Percentiles rank a stretch among this genome's conserved stretches.
Conservation (phyloP, 2,329 filamentous ascomycete species). For the Fusarium albidum region DNA sequence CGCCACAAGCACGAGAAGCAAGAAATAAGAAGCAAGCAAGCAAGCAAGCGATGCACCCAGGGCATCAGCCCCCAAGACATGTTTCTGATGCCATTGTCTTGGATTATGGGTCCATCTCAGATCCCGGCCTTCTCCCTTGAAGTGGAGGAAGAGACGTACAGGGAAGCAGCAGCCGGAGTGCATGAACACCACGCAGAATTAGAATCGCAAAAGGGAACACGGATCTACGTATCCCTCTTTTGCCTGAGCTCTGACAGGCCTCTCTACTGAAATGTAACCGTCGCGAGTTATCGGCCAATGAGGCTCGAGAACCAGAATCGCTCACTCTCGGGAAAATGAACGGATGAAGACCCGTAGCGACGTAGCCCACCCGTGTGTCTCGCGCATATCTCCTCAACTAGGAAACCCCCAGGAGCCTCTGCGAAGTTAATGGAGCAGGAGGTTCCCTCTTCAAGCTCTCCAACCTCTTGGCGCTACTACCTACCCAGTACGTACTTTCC, state of each 20-base stretch:
- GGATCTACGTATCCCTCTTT: slow-evolving; percentile 1
- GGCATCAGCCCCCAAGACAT: slow-evolving; percentile 15
- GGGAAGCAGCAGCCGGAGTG: too few species aligned
- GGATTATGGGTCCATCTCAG: slow-evolving; percentile 12
- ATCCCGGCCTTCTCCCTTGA: slow-evolving; percentile 14
- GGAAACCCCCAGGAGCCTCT: neutral
- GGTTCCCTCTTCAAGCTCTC: slow-evolving; percentile 1
- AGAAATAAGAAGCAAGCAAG: slow-evolving; percentile 1
- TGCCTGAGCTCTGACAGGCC: too few species aligned
- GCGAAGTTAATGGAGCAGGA: neutral
- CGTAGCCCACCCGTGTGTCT: neutral
- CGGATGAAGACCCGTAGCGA: too few species aligned
- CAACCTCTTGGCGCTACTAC: too few species aligned
- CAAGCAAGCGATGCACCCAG: too few species aligned
- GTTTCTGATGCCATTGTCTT: slow-evolving; percentile 22
- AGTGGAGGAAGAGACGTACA: neutral
- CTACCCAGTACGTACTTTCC: too few species aligned
- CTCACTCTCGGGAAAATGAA: too few species aligned
- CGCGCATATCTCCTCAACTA: neutral
- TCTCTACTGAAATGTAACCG: neutral
- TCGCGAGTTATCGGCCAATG: slow-evolving; percentile 13
- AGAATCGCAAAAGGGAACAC: neutral
- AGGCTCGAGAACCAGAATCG: too few species aligned
- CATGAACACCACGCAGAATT: too few species aligned
- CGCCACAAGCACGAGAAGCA: slow-evolving; percentile 20